These are phyloP conservation scores for Candida vaughaniae DNA, from an alignment of 805 yeast genomes.

Conservation along the genomic window DNA sequence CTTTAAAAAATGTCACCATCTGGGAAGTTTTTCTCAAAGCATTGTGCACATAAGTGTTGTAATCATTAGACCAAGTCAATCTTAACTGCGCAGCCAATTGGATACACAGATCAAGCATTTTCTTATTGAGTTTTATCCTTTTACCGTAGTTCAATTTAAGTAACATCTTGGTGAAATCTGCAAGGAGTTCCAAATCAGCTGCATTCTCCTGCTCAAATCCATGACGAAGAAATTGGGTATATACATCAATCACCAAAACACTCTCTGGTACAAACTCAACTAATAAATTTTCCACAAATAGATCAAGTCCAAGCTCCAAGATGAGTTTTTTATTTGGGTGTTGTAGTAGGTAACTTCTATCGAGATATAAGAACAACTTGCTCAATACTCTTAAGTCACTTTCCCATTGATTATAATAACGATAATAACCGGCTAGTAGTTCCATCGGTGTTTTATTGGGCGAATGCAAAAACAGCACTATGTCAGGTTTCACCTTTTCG, in stretches of 20 bases:
- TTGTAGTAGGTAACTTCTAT: conserved; percentile 31
- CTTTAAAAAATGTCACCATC: conserved; percentile 20
- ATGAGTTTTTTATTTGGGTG: conserved; percentile 31
- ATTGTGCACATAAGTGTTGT: conserved; percentile 15
- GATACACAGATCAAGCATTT: conserved; percentile 13
- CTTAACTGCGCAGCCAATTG: conserved; percentile 16
- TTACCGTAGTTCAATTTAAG: conserved; percentile 20
- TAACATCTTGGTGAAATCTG: conserved; percentile 17
- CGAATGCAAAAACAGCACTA: neutral
- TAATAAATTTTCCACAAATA: conserved; percentile 18
- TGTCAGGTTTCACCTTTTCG: conserved; percentile 10
- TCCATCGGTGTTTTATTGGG: neutral
- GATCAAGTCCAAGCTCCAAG: conserved; percentile 21
- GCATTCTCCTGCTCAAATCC: conserved; percentile 9
- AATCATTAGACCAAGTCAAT: conserved; percentile 16
- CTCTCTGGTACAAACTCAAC: conserved; percentile 5
- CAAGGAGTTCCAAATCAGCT: conserved; percentile 6
- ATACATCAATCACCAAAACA: conserved; percentile 10
- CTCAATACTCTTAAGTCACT: conserved; percentile 20
- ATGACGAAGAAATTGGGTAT: conserved; percentile 11
- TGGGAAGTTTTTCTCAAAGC: conserved; percentile 14
- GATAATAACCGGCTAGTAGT: neutral
- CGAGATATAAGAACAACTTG: conserved; percentile 35
- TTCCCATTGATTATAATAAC: conserved; percentile 22
- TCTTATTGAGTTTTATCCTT: conserved; percentile 14